Conservation (phyloP, 345 rosid genomes). For the Salix suchowensis region DNA sequence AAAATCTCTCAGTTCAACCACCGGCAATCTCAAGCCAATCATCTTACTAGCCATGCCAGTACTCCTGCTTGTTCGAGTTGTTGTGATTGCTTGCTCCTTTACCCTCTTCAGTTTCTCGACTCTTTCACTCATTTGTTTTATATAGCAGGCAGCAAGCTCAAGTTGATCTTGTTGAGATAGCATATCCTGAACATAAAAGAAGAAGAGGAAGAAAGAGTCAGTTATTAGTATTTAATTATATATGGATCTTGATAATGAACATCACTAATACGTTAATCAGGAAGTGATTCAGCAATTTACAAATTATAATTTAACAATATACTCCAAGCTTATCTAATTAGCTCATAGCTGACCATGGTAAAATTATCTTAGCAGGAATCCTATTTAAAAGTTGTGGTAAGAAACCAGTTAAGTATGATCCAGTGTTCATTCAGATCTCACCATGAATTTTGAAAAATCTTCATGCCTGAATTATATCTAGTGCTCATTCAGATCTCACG, state of each 20-base stretch:
- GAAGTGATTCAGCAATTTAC: neutral
- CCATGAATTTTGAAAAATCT: neutral
- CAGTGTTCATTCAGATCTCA: neutral
- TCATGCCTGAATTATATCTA: neutral
- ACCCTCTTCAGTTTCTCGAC: conserved; percentile 32
- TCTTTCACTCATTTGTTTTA: conserved; percentile 35
- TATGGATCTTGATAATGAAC: neutral
- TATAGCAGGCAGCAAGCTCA: conserved; percentile 44
- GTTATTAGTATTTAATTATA: too few species aligned
- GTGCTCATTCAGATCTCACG: too few species aligned
- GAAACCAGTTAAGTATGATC: neutral
- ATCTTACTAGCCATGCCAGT: neutral
- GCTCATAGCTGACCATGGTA: neutral
- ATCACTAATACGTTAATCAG: neutral
- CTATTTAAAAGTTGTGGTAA: neutral
- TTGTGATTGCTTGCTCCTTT: conserved; percentile 30
- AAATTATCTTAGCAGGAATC: neutral
- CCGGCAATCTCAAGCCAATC: conserved; percentile 18
- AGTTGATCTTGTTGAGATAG: conserved; percentile 40
- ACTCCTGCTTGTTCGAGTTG: neutral
- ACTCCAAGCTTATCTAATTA: neutral
- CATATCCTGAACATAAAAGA: conserved; percentile 21
- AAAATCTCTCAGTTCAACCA: conserved; percentile 37
- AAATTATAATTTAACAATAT: neutral
- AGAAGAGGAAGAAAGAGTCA: too few species aligned